phyloP scores from a whole-genome alignment of 495 filamentous ascomycete genomes.

The Neurospora tetrasperma region DNA sequence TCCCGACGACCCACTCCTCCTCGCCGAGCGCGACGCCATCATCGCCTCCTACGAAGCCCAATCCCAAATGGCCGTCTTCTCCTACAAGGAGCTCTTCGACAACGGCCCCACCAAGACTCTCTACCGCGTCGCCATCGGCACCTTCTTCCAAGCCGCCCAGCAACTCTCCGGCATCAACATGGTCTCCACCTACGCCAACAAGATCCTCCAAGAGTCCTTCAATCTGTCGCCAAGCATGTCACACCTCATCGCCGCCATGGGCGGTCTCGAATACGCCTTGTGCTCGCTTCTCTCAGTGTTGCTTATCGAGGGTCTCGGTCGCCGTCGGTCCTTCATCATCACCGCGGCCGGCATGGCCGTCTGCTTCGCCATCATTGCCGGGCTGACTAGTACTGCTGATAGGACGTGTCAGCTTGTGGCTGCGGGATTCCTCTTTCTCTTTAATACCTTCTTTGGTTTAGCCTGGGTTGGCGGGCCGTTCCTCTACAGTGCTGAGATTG shows the following conservation, averaged over 20 bases:
- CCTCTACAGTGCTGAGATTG: background rate
- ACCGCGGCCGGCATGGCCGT: background rate
- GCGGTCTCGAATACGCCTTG: constrained; percentile 15
- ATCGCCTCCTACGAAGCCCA: background rate
- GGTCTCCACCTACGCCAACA: constrained; percentile 18
- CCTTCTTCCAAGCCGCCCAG: constrained; percentile 16
- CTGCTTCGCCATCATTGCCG: background rate
- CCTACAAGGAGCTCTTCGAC: background rate
- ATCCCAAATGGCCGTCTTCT: background rate
- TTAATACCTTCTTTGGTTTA: background rate
- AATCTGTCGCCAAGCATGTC: constrained; percentile 10
- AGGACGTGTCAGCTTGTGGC: background rate
- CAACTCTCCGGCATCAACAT: constrained; percentile 19
- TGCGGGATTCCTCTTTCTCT: background rate
- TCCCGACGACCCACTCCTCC: constrained; percentile 1
- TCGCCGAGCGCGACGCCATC: background rate
- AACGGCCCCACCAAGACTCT: constrained; percentile 8
- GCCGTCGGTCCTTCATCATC: constrained; percentile 9
- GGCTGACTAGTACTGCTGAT: background rate
- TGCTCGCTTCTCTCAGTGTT: constrained; percentile 20
- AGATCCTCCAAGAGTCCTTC: constrained; percentile 20
- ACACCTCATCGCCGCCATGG: constrained; percentile 16
- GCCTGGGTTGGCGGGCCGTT: background rate
- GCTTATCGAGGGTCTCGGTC: constrained; percentile 20
- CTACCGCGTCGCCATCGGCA: constrained; percentile 20